Base-by-base conservation (phyloP, 75 land plant species). In the Pinus tabuliformis region DNA sequence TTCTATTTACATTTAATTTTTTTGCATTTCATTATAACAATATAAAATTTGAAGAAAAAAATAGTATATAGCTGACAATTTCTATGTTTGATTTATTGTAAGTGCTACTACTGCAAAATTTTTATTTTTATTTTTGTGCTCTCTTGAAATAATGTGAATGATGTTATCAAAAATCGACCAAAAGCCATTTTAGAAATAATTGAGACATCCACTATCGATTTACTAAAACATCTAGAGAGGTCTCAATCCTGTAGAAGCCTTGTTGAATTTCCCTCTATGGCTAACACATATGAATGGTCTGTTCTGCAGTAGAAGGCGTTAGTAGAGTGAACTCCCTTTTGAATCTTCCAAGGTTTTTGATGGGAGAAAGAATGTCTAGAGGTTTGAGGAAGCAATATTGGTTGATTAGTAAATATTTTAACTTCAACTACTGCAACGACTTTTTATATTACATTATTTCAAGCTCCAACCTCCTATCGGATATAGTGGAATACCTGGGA, bases 181-280 rank as follows among this genome's bases (percentile, higher is more conserved):
- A 0, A 26, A 26, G 26, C 26, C 26, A 26, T 26, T 26, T 26
- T 0, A 26, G 26, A 26, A 26, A 26, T 26, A 26, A 0, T 26
- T 26, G 26, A 26, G 26, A 26, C 26, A 26, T 26, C 26, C 26
- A 26, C 26, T 26, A 26, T 26, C 26, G 0, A 26, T 26, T 26
- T 26, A 26, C 26, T 26, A 26, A 66, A 66, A 45, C 49, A 15
- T 52, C 74, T 39, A 13, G 73, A 52, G 73, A 52, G 73, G 20
- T 77, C 78, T 9, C 56, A 70, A 33, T 77, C 78, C n/a, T 26
- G 73, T 17, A 72, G 81, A 26, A 85, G 85, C 62, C 77, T 82
- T 45, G 83, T 80, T 3, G 87, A 85, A 20, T 82, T 78, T 77
- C 68, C 82, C 57, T 86, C 76, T 52, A 75, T 75, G 39, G 86